Base-by-base conservation (phyloP, 1,139 yeast genomes). In the Magnusiomyces suaveolens region DNA sequence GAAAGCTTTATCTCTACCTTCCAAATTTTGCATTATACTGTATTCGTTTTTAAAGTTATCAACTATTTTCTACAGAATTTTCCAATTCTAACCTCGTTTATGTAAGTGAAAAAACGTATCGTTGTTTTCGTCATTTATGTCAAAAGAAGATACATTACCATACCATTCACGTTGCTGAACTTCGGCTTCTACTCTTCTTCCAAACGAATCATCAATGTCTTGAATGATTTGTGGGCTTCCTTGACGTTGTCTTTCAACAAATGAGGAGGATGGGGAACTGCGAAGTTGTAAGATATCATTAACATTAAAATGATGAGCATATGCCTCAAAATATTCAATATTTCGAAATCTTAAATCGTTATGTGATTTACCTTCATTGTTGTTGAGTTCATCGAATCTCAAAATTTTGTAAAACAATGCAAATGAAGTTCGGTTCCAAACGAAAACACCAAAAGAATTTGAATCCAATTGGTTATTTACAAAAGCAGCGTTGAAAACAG, bases 151-250 rank as follows among this genome's bases (percentile, higher is more conserved):
- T 29, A 24, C 21, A 16, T 26, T 29, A 8, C 48, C 24, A 26
- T 16, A 38, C 48, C 48, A 46, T 46, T 46, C 48, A 3, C 39
- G 38, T 46, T 46, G 36, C 24, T 26, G 23, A 16, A 29, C 48
- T 46, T 46, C 48, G 12, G 48, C 39, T 16, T 46, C 39, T 3
- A 29, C 20, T 10, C 20, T 6, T 20, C 39, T 38, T 16, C 23
- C 48, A 26, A n/a, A 29, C 10, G 38, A 20, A 16, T 46, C 48
- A 10, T 46, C 48, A 8, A 16, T 12, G 4, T 46, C 25, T 46
- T 46, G 39, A 46, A 26, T 25, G 39, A 29, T 14, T 29, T 46
- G 26, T 12, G 33, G 33, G 33, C 33, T 29, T 29, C 47, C 47
- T 24, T 23, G 20, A 2, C 47, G 47, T 24, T 43, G 29, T n/a